Conservation (phyloP, 2,329 filamentous ascomycete species). For the Paecilomyces niveus region DNA sequence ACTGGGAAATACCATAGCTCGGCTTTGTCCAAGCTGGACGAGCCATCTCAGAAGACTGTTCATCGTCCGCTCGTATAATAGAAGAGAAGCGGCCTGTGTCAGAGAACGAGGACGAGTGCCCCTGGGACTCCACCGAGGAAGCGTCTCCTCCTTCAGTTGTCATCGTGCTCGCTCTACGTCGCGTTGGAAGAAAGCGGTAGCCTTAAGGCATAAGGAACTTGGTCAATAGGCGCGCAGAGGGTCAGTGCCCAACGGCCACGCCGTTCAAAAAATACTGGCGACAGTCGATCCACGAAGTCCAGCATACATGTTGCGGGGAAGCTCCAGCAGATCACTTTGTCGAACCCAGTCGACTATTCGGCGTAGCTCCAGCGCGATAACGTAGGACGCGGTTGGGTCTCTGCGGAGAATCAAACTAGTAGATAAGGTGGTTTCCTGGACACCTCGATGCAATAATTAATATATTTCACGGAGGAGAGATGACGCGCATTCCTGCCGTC, state of each 20-base stretch:
- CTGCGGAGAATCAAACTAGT: neutral
- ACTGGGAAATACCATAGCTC: neutral
- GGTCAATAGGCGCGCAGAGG: neutral
- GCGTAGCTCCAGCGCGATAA: neutral
- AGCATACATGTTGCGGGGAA: neutral
- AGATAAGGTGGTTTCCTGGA: neutral
- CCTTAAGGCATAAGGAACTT: neutral
- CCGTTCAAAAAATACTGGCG: neutral
- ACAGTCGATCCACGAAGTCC: neutral
- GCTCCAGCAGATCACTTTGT: neutral
- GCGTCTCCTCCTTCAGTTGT: constrained; percentile 8
- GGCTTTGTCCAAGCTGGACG: constrained; percentile 1
- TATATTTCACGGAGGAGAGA: neutral
- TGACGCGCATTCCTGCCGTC: constrained; percentile 11
- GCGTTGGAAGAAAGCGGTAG: neutral
- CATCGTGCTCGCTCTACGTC: constrained; percentile 8
- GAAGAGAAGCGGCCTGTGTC: constrained; percentile 5
- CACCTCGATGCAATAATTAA: neutral
- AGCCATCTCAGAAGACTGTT: neutral
- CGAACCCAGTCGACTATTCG: neutral
- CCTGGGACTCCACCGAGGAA: constrained; percentile 5
- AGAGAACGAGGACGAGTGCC: neutral
- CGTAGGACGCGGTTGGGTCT: neutral
- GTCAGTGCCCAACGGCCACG: neutral
- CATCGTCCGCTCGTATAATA: constrained; percentile 6